Percentiles rank a stretch among this genome's conserved stretches.
Evolutionary conservation across 345 rosid species (phyloP).

Genomic region (Eucalyptus lansdowneana): DNA sequence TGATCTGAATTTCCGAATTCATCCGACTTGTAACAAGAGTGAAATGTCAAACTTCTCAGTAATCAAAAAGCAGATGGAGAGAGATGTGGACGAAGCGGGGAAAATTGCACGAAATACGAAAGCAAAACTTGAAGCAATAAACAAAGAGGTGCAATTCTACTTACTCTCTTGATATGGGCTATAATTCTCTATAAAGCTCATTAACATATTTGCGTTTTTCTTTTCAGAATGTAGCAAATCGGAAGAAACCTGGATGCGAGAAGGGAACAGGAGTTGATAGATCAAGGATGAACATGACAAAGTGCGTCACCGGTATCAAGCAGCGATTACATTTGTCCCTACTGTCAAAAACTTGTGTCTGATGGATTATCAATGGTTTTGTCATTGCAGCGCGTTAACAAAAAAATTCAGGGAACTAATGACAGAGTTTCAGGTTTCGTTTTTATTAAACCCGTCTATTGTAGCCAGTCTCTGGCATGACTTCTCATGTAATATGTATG

Average conservation of each 20-base stretch:
- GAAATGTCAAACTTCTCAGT: conserved; percentile 19
- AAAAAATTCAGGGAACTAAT: conserved; percentile 56
- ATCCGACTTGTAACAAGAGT: neutral
- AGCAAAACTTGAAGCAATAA: conserved; percentile 63
- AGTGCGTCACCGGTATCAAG: conserved; percentile 14
- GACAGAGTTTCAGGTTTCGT: conserved; percentile 79
- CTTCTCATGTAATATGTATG: neutral
- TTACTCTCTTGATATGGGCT: neutral
- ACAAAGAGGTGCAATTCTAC: conserved; percentile 45
- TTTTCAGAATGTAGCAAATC: conserved; percentile 72
- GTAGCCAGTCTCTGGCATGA: neutral
- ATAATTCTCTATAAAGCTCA: neutral
- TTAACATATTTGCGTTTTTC: neutral
- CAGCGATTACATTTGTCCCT: neutral
- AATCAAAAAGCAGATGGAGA: conserved; percentile 86
- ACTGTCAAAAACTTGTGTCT: neutral
- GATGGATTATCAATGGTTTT: neutral
- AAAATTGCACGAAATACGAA: conserved; percentile 66
- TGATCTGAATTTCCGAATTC: neutral
- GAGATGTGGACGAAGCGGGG: conserved; percentile 91
- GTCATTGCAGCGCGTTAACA: conserved; percentile 43
- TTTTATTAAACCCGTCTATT: neutral
- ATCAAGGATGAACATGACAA: conserved; percentile 78
- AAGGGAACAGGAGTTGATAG: conserved; percentile 87
- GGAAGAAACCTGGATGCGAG: conserved; percentile 77